Evolutionary conservation across 192 early-diverging fungal species (phyloP).

Genomic region (Helicostylum pulchrum): DNA sequence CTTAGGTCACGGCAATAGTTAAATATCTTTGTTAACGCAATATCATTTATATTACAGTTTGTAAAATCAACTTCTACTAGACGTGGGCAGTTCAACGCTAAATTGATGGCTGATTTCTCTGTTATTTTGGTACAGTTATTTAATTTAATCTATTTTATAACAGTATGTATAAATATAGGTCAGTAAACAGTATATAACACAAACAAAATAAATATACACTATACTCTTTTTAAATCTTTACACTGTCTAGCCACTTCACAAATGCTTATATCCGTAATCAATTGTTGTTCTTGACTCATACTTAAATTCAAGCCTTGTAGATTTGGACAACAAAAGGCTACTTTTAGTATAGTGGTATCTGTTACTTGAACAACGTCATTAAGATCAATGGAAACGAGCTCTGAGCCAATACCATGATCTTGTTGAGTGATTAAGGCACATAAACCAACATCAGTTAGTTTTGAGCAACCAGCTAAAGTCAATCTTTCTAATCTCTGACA

Average conservation of each 20-base stretch:
- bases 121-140: slow-evolving; percentile 49
- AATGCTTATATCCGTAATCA: slow-evolving; percentile 41
- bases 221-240: slow-evolving; percentile 49
- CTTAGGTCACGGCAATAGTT: slow-evolving; percentile 43
- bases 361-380: slow-evolving; percentile 47
- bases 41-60: slow-evolving; percentile 50
- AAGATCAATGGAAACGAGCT: slow-evolving; percentile 50
- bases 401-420: slow-evolving; percentile 19
- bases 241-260: slow-evolving; percentile 43
- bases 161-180: slow-evolving; percentile 2
- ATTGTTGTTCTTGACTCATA: slow-evolving; percentile 32
- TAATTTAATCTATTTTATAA: slow-evolving; percentile 49
- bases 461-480: slow-evolving; percentile 46
- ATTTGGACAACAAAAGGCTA: slow-evolving; percentile 45
- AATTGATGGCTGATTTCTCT: slow-evolving; percentile 41
- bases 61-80: slow-evolving; percentile 56
- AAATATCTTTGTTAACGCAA: slow-evolving; percentile 42
- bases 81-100: slow-evolving; percentile 47
- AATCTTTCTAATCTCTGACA: slow-evolving; percentile 53
- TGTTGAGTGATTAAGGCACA: slow-evolving; percentile 33
- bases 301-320: slow-evolving; percentile 56
- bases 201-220: slow-evolving; percentile 5
- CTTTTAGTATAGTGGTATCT: slow-evolving; percentile 37
- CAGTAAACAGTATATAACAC: neutral
- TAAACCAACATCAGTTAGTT: slow-evolving; percentile 45